A percentile compares a stretch with the other conserved stretches of the same genome.
These are phyloP conservation scores for Solanum chacoense DNA, from an alignment of 305 asterid species.

Conservation along the genomic window DNA sequence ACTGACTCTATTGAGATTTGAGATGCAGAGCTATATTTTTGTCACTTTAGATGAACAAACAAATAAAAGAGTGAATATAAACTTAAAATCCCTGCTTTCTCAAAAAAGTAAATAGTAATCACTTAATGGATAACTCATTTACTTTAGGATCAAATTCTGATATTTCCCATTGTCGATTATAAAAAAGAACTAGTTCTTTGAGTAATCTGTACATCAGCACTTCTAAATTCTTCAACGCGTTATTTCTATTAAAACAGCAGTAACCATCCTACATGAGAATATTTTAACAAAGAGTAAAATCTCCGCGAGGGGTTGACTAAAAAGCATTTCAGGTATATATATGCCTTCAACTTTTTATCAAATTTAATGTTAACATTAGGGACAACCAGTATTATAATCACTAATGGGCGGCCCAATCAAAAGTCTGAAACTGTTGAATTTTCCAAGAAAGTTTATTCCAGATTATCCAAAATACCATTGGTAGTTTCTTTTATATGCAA, in stretches of 20 bases:
- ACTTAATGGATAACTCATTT: not conserved
- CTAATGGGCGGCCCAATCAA: not conserved
- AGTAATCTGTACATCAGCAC: slow-evolving; percentile 3
- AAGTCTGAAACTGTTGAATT: not conserved
- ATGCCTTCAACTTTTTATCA: slow-evolving; percentile 11
- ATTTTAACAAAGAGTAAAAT: slow-evolving; percentile 12
- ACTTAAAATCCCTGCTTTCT: not conserved
- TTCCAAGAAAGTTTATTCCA: not conserved
- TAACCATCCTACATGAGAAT: slow-evolving; percentile 5
- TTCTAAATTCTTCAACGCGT: not conserved
- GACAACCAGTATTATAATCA: not conserved
- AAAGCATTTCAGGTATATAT: slow-evolving; percentile 13
- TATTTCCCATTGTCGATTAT: not conserved
- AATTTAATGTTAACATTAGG: not conserved
- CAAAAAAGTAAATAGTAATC: not conserved
- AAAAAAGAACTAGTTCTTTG: not conserved
- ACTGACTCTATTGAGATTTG: not conserved
- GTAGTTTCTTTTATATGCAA: not conserved
- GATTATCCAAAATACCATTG: not conserved
- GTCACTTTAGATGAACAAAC: not conserved
- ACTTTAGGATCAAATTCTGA: not conserved
- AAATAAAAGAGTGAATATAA: not conserved
- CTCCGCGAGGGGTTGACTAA: not conserved
- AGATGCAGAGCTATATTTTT: not conserved
- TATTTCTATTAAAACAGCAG: not conserved